phyloP scores from a whole-genome alignment of 2,329 filamentous ascomycete genomes.

The Hirsutella rhossiliensis region DNA sequence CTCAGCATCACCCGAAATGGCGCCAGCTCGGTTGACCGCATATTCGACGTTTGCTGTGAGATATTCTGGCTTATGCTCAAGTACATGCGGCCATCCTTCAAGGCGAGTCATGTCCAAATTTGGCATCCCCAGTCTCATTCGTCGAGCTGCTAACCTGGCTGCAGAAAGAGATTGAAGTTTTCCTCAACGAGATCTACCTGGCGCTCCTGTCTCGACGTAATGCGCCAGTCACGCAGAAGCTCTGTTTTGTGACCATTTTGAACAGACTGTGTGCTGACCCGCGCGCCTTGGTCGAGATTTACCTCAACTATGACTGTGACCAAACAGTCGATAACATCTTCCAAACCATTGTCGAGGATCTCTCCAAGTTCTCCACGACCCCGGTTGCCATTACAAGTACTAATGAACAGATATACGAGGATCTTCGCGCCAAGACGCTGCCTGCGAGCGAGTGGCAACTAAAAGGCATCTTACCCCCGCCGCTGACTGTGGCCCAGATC shows the following conservation, averaged over 20 bases:
- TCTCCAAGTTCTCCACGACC: conserved; percentile 75
- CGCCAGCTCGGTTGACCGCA: conserved; percentile 78
- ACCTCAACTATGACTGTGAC: conserved; percentile 97
- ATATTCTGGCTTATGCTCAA: conserved; percentile 98
- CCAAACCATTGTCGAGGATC: conserved; percentile 85
- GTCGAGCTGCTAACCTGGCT: conserved; percentile 12
- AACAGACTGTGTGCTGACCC: conserved; percentile 78
- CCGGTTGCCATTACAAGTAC: conserved; percentile 62
- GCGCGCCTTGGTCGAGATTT: conserved; percentile 81
- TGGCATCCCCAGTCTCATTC: background rate
- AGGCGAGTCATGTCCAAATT: conserved; percentile 38
- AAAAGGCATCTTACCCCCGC: conserved; percentile 73
- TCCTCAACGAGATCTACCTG: conserved; percentile 93
- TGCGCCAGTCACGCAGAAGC: conserved; percentile 80
- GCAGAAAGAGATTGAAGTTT: conserved; percentile 93
- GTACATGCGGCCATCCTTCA: conserved; percentile 84
- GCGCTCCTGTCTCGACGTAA: conserved; percentile 80
- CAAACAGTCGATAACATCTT: conserved; percentile 94
- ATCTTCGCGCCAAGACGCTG: conserved; percentile 53
- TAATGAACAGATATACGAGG: conserved; percentile 80
- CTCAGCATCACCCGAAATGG: conserved; percentile 91
- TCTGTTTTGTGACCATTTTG: conserved; percentile 79
- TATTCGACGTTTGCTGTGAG: conserved; percentile 93
- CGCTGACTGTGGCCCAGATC: conserved; percentile 70
- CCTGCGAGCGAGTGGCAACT: conserved; percentile 70